Percentiles rank a stretch among this genome's conserved stretches.
Evolutionary conservation across 352 stramenopile species (phyloP).

Genomic region (Thraustochytrium sp.): DNA sequence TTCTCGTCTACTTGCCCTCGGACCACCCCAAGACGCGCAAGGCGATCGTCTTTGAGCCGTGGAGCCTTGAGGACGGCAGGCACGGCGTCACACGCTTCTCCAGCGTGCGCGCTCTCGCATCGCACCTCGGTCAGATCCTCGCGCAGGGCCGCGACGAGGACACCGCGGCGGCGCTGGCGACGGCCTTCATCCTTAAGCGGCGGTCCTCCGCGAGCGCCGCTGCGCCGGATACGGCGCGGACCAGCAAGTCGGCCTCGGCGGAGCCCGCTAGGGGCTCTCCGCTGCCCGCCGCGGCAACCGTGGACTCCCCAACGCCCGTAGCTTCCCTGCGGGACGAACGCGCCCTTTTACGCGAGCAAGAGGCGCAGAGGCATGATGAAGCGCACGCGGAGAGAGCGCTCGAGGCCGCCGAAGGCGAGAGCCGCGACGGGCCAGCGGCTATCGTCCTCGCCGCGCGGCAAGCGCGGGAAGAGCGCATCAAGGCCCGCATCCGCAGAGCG

Average conservation of each 20-base stretch:
- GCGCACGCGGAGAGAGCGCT: too few species aligned
- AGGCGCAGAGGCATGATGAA: too few species aligned
- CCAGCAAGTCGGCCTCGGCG: neutral
- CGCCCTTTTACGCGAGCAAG: too few species aligned
- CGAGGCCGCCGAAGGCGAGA: too few species aligned
- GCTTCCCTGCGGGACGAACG: neutral
- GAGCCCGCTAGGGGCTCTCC: neutral
- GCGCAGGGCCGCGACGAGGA: neutral
- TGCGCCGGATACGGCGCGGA: neutral
- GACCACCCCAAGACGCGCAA: constrained; percentile 34
- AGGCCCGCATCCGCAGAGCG: too few species aligned
- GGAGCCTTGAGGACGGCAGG: neutral
- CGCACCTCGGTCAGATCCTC: neutral
- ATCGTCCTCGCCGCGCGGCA: too few species aligned
- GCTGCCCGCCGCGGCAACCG: neutral
- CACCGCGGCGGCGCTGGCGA: neutral
- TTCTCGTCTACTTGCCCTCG: constrained; percentile 25
- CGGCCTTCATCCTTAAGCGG: constrained; percentile 8
- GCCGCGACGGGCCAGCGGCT: too few species aligned
- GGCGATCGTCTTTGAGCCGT: constrained; percentile 14
- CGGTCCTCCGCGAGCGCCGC: too few species aligned
- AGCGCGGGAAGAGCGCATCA: too few species aligned
- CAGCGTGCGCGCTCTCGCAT: neutral
- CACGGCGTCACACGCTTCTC: neutral
- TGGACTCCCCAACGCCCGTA: neutral